Evolutionary conservation across 2,329 filamentous ascomycete species (phyloP), one percentile per base, ranked within the genome.

Genomic region (Phyllachora maydis): DNA sequence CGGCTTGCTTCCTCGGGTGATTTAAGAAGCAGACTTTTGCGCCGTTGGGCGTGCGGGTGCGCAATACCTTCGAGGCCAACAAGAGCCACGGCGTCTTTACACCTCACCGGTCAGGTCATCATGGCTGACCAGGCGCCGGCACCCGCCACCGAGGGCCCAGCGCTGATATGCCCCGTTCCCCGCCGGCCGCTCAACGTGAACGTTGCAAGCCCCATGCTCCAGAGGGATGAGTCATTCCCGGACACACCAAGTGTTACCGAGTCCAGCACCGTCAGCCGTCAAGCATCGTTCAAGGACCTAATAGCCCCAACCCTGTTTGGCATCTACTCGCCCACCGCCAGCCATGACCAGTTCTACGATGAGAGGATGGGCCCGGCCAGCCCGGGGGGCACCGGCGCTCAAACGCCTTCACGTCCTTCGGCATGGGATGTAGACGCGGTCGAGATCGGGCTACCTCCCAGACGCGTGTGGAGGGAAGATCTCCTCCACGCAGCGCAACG

Each of bases 291-390:
- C 27, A 55, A 82, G 40, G 91, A 93, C 42, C 60, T 98, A 29
- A 92, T 81, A 4, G 73, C 77, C 7, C 83, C 81, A 3, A 92
- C 88, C 0, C 63, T 98, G 4, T 77, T 75, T 35, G 85, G 88
- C 26, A 98, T 98, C 38, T 98, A 91, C 54, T 71, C 70, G 8
- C 69, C 68, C 5, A 65, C 65, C 16, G 62, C 63, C 28, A 54
- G 62, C 21, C 46, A 47, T 32, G 49, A 60, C 33, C 45, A 54
- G 38, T 40, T 42, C 8, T 11, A 38, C 8, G 46, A 51, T 19
- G 33, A n/a, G n/a, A 39, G 28, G 65, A 67, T 32, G 68, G 71
- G 30, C 46, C n/a, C 58, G 3, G 54, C 59, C 26, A 82, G 74
- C 8, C 79, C 79, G 3, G 88, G 74, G 72, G 78, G 74, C 13